These are phyloP conservation scores for Bipolaris zeicola DNA, from an alignment of 2,329 filamentous ascomycete species.

Conservation along the genomic window DNA sequence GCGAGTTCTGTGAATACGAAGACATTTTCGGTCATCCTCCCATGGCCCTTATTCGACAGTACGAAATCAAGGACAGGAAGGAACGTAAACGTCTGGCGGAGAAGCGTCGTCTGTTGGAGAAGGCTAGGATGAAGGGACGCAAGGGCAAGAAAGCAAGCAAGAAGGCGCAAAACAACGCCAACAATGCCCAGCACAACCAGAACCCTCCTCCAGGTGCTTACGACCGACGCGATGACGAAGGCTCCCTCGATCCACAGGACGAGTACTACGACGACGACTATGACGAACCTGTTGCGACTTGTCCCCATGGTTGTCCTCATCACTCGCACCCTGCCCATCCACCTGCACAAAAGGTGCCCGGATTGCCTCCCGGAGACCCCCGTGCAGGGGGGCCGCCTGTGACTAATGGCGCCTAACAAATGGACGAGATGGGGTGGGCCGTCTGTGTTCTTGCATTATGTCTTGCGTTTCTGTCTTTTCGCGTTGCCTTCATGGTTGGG, in stretches of 20 bases:
- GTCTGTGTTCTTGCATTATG: slow-evolving; percentile 46
- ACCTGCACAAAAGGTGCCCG: slow-evolving; percentile 27
- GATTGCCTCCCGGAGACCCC: slow-evolving; percentile 33
- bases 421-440: slow-evolving; percentile 49
- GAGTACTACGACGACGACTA: slow-evolving; percentile 49
- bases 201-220: slow-evolving; percentile 38
- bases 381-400: slow-evolving; percentile 28
- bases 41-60: slow-evolving; percentile 81
- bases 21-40: slow-evolving; percentile 90
- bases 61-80: slow-evolving; percentile 91
- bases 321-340: slow-evolving; percentile 36
- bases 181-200: slow-evolving; percentile 39
- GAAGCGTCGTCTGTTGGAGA: slow-evolving; percentile 81
- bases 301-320: slow-evolving; percentile 42
- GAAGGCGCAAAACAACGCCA: slow-evolving; percentile 50
- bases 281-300: slow-evolving; percentile 38
- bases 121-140: slow-evolving; percentile 89
- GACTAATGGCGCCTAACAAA: slow-evolving; percentile 41
- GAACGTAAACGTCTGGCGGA: slow-evolving; percentile 85
- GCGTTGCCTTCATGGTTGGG: slow-evolving; percentile 31
- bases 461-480: slow-evolving; percentile 36
- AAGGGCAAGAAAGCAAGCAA: slow-evolving; percentile 87
- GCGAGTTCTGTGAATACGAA: slow-evolving; percentile 98
- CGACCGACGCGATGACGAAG: slow-evolving; percentile 42
- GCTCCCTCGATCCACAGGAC: slow-evolving; percentile 38